A percentile compares a stretch with the other conserved stretches of the same genome.
Evolutionary conservation across 2,329 filamentous ascomycete genomes (phyloP).

Genomic region (Acephala macrosclerotiorum): DNA sequence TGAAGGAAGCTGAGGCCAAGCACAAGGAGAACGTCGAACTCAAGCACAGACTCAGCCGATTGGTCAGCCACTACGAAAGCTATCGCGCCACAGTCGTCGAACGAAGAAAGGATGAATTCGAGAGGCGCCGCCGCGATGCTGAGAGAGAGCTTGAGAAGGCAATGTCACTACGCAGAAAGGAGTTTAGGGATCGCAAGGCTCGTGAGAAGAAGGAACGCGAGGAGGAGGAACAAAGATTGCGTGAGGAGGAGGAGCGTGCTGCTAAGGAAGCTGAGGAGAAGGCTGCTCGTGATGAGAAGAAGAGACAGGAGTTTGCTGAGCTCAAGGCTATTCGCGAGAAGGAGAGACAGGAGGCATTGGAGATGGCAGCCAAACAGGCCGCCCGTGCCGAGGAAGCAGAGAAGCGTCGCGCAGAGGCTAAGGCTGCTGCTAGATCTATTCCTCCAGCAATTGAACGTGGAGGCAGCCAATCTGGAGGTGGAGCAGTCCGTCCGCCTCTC

Average conservation of each 20-base stretch:
- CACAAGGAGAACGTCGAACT: constrained; percentile 92
- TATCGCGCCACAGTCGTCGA: constrained; percentile 86
- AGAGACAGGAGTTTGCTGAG: constrained; percentile 72
- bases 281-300: constrained; percentile 79
- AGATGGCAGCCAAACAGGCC: constrained; percentile 74
- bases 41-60: constrained; percentile 87
- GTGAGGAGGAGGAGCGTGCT: constrained; percentile 86
- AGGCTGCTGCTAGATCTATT: constrained; percentile 51
- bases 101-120: constrained; percentile 92
- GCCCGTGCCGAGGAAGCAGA: constrained; percentile 89
- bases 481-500: constrained; percentile 61
- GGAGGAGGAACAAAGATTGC: constrained; percentile 78
- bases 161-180: constrained; percentile 86
- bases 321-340: constrained; percentile 70
- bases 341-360: constrained; percentile 72
- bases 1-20: constrained; percentile 83
- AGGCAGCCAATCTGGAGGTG: constrained; percentile 54
- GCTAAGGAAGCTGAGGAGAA: constrained; percentile 87
- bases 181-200: constrained; percentile 82
- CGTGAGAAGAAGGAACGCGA: constrained; percentile 86
- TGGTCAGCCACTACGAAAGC: constrained; percentile 83
- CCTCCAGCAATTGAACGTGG: constrained; percentile 51
- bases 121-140: constrained; percentile 89
- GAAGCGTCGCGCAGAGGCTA: constrained; percentile 71
- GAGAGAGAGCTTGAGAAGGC: constrained; percentile 93